Evolutionary conservation across 768 basidiomycete species (phyloP).

Genomic region (Rhodotorula babjevae): DNA sequence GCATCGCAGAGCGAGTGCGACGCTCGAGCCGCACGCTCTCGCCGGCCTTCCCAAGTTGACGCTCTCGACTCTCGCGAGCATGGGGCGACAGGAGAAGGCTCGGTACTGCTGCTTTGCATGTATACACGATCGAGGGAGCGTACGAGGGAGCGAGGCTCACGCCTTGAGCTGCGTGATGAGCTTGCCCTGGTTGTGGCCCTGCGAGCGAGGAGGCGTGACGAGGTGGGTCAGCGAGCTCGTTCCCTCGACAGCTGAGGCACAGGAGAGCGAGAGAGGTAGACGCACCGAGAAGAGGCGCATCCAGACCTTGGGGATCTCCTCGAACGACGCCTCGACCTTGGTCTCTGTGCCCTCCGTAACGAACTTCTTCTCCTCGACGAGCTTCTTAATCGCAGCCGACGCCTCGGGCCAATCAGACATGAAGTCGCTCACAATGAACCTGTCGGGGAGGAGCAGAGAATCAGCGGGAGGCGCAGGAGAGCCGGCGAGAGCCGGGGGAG

Average conservation of each 20-base stretch:
- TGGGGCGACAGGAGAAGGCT: no score
- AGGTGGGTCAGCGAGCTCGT: not conserved
- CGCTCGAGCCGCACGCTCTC: no score
- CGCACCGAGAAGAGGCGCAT: constrained; percentile 15
- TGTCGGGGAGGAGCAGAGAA: not conserved
- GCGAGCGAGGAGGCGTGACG: not conserved
- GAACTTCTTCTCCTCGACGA: constrained; percentile 23
- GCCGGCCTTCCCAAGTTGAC: no score
- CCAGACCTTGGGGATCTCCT: constrained; percentile 23
- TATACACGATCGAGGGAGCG: no score
- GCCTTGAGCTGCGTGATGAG: constrained; percentile 14
- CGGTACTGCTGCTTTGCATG: no score
- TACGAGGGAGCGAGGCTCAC: not conserved
- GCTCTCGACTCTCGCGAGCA: no score
- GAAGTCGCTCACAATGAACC: constrained; percentile 17
- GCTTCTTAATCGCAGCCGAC: not conserved
- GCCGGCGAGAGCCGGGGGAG: no score
- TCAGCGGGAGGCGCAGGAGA: no score
- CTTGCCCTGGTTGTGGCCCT: constrained; percentile 24
- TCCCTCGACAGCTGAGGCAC: no score
- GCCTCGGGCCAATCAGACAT: not conserved
- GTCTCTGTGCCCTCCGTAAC: constrained; percentile 14
- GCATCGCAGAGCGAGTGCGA: no score
- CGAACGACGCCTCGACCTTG: constrained; percentile 11
- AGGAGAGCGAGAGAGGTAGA: not conserved